Evolutionary conservation across 495 filamentous ascomycete genomes (phyloP), one percentile per base, ranked within the genome.

Genomic region (Talaromyces wortmannii): DNA sequence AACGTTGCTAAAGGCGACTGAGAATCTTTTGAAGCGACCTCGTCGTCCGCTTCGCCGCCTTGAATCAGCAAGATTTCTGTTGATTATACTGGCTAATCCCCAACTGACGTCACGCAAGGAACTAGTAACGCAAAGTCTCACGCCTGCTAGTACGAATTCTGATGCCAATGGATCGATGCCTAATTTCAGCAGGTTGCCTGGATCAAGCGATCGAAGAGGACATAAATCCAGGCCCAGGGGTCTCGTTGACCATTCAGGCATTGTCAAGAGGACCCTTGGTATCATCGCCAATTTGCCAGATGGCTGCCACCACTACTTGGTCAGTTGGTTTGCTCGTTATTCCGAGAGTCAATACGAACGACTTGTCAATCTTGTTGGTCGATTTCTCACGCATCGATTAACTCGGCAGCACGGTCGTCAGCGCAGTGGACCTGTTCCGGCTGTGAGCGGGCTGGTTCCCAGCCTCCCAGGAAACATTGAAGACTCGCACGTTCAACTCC

Each of bases 81-180:
- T 97, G n/a, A 85, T 96, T 15, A 69, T 96, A 52, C 69, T 95
- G 23, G 82, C 78, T n/a, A 96, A 96, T 63, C 92, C 92, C 42
- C 64, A 91, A 3, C 67, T 97, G 12, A 79, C 86, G 55, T 74
- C 72, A 12, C 64, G 70, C 29, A 70, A 44, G 40, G 43, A 53
- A 29, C 63, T 61, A 7, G 52, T 67, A 31, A 33, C 57, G 13
- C 55, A 55, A 6, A 59, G 62, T 33, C 40, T 52, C 8, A 32
- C 56, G 1, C 18, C 45, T 6, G 42, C 56, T 33, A n/a, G 45
- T 29, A 31, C 62, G 15, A 54, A 57, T 32, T 59, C 58, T 12
- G 59, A 64, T 49, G 11, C 8, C n/a, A 17, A 52, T 18, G 40
- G 11, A 16, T 46, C 42, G 17, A 53, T 53, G 3, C 51, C 40